Evolutionary conservation across 306 rosid species (phyloP).

Genomic region (Psophocarpus tetragonolobus): DNA sequence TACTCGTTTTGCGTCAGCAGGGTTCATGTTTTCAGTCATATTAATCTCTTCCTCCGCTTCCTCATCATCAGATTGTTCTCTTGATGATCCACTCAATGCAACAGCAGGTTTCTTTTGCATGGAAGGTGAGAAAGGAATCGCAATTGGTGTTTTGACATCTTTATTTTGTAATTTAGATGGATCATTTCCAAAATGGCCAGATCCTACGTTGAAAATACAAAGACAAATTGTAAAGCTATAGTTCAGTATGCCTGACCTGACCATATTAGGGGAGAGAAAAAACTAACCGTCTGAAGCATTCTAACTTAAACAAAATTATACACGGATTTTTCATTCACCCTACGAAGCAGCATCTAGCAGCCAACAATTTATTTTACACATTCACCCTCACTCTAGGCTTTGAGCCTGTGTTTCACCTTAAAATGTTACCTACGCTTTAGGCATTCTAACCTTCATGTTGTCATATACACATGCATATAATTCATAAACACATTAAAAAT

Average conservation of each 20-base stretch:
- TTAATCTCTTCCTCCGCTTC: conserved; percentile 83
- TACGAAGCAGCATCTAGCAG: neutral
- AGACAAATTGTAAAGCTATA: neutral
- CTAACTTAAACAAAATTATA: neutral
- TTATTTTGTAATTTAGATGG: conserved; percentile 58
- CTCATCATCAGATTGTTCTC: conserved; percentile 80
- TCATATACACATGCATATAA: neutral
- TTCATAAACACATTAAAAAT: conserved; percentile 24
- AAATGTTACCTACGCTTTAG: conserved; percentile 1
- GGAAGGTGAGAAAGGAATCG: conserved; percentile 45
- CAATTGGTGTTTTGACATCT: conserved; percentile 50
- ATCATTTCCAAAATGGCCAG: conserved; percentile 49
- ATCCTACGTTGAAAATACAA: conserved; percentile 51
- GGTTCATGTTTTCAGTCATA: conserved; percentile 59
- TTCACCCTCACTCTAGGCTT: neutral
- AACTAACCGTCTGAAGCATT: conserved; percentile 23
- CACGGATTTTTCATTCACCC: neutral
- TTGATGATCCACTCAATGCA: conserved; percentile 72
- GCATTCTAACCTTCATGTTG: neutral
- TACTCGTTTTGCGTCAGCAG: conserved; percentile 78
- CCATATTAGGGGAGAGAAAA: conserved; percentile 10
- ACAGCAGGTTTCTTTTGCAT: conserved; percentile 46
- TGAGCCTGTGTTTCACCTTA: neutral
- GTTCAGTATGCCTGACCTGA: conserved; percentile 1
- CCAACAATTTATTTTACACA: conserved; percentile 7